These are phyloP conservation scores for Arachis hypogaea DNA, from an alignment of 306 rosid genomes.

Conservation along the genomic window DNA sequence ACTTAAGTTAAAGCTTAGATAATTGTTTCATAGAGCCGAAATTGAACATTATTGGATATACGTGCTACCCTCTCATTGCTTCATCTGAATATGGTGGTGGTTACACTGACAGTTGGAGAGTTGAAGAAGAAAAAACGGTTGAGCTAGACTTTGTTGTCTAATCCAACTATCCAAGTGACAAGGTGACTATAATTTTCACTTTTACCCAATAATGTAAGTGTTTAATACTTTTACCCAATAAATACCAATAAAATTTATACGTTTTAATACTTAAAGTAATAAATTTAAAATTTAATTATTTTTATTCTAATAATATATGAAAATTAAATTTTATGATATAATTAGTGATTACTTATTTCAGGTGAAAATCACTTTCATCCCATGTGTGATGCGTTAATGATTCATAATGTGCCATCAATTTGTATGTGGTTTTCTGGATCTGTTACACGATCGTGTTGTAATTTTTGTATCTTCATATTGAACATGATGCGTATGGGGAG, in stretches of 20 bases:
- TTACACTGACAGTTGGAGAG: slow-evolving; percentile 43
- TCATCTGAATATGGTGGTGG: slow-evolving; percentile 13
- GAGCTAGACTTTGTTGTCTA: not conserved
- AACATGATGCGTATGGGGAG: not conserved
- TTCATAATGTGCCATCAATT: not conserved
- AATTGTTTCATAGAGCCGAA: not conserved
- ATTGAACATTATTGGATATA: slow-evolving; percentile 18
- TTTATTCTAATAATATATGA: too few relatives aligned
- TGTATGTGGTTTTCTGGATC: not conserved
- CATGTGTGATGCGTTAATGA: not conserved
- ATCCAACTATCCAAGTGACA: not conserved
- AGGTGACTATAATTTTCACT: too few relatives aligned
- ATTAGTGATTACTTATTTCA: too few relatives aligned
- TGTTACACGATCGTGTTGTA: not conserved
- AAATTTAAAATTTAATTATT: too few relatives aligned
- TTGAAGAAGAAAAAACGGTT: slow-evolving; percentile 21
- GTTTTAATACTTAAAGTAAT: too few relatives aligned
- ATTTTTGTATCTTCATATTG: not conserved
- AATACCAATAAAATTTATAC: too few relatives aligned
- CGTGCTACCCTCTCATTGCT: slow-evolving; percentile 47
- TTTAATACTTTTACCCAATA: too few relatives aligned
- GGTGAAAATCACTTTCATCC: not conserved
- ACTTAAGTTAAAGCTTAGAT: slow-evolving; percentile 12
- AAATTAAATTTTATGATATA: too few relatives aligned
- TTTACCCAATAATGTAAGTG: too few relatives aligned